Evolutionary conservation across 2,329 filamentous ascomycete genomes (phyloP).

Genomic region (Mollisiaceae sp.): DNA sequence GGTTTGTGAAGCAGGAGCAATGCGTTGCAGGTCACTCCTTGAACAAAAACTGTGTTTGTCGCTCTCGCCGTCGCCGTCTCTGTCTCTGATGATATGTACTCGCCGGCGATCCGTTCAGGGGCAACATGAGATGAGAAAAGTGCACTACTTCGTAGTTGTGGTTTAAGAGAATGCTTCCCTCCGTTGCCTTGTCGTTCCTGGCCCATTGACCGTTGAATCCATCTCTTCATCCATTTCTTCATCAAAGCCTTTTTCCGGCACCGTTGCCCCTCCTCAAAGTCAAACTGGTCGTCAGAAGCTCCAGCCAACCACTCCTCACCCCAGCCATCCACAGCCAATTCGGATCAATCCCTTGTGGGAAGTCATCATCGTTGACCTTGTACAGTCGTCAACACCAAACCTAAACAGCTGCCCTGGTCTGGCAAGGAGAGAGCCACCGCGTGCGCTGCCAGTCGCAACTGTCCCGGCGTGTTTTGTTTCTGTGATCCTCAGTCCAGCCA

Average conservation of each 20-base stretch:
- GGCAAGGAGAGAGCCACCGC: not conserved
- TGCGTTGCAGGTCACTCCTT: not conserved
- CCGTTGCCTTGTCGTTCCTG: not conserved
- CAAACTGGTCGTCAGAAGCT: slow-evolving; percentile 11
- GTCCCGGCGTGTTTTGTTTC: not conserved
- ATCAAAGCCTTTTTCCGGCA: slow-evolving; percentile 8
- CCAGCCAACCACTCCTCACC: slow-evolving; percentile 15
- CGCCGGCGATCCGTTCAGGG: not conserved
- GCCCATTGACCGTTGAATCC: not conserved
- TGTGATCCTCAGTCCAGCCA: not conserved
- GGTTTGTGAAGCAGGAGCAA: not conserved
- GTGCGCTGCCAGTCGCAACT: not conserved
- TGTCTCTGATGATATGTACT: not conserved
- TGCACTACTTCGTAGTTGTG: not conserved
- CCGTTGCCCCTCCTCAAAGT: slow-evolving; percentile 13
- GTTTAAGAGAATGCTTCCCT: not conserved
- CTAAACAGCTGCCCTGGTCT: not conserved
- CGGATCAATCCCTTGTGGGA: not conserved
- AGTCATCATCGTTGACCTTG: slow-evolving; percentile 13
- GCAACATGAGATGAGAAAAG: not conserved
- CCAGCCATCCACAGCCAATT: slow-evolving; percentile 16
- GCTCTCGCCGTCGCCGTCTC: not conserved
- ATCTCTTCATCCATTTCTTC: slow-evolving; percentile 3
- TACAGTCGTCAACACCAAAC: slow-evolving; percentile 10
- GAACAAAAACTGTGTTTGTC: not conserved